Percentiles rank a stretch among this genome's conserved stretches.
Conservation (phyloP, 2,329 filamentous ascomycete species). For the Metarhizium robertsii region DNA sequence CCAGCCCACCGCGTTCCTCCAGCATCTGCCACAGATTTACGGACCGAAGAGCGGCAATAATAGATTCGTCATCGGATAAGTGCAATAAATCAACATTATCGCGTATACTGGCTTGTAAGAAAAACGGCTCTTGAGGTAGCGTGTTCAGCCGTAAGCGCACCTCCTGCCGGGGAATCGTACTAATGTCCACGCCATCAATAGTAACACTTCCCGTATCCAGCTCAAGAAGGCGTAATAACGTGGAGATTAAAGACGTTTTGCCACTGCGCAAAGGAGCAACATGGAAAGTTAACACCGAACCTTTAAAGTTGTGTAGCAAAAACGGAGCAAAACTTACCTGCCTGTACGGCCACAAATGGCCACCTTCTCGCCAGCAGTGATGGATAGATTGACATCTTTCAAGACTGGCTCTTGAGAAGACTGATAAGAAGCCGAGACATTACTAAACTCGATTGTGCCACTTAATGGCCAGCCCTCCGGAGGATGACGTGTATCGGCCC, state of each 20-base stretch:
- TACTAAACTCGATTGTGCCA: slow-evolving; percentile 16
- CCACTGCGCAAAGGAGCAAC: slow-evolving; percentile 4
- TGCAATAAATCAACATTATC: slow-evolving; percentile 37
- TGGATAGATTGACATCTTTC: slow-evolving; percentile 17
- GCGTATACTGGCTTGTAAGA: slow-evolving; percentile 37
- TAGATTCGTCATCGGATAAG: slow-evolving; percentile 26
- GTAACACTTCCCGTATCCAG: slow-evolving; percentile 28
- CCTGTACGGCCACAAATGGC: slow-evolving; percentile 34
- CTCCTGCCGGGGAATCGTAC: slow-evolving; percentile 12
- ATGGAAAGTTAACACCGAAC: too few species aligned
- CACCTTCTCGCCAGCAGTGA: slow-evolving; percentile 25
- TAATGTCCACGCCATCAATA: slow-evolving; percentile 33
- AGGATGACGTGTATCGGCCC: slow-evolving; percentile 10
- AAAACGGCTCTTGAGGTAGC: slow-evolving; percentile 42
- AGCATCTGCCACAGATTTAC: slow-evolving; percentile 31
- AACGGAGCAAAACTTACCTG: slow-evolving; percentile 5
- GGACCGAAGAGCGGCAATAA: slow-evolving; percentile 32
- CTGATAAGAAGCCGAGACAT: slow-evolving; percentile 21
- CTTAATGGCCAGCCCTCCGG: slow-evolving; percentile 15
- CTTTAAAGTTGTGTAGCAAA: too few species aligned
- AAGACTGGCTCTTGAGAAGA: slow-evolving; percentile 15
- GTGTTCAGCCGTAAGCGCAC: slow-evolving; percentile 26
- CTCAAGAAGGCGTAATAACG: slow-evolving; percentile 39
- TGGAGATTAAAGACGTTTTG: slow-evolving; percentile 27
- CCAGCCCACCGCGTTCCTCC: slow-evolving; percentile 30